Conservation (phyloP, 495 filamentous ascomycete species). For the Hyphodiscus hymeniophilus region DNA sequence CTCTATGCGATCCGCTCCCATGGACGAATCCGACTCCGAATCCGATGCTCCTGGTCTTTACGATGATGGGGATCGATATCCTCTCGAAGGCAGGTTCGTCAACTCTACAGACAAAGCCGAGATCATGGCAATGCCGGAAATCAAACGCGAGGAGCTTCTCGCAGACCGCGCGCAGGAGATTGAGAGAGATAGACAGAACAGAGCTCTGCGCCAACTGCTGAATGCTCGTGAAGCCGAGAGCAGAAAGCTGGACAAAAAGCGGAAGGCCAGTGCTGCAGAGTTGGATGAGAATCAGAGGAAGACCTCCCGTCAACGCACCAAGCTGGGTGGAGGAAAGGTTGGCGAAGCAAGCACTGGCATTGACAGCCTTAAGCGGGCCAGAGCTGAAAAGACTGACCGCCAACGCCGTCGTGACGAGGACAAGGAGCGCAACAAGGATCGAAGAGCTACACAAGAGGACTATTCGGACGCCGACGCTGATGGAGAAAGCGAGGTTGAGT, state of each 20-base stretch:
- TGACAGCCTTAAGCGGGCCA: slow-evolving; percentile 73
- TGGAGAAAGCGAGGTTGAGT: slow-evolving; percentile 73
- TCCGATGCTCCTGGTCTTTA: slow-evolving; percentile 47
- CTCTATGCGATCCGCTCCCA: slow-evolving; percentile 75
- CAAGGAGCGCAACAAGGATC: slow-evolving; percentile 47
- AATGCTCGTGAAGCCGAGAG: slow-evolving; percentile 53
- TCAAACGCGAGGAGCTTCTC: slow-evolving; percentile 81
- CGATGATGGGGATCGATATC: slow-evolving; percentile 62
- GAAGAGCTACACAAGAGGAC: slow-evolving; percentile 36
- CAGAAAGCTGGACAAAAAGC: slow-evolving; percentile 58
- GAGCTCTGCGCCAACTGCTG: slow-evolving; percentile 72
- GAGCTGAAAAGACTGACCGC: slow-evolving; percentile 76
- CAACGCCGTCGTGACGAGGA: slow-evolving; percentile 64
- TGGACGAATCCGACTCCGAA: slow-evolving; percentile 83
- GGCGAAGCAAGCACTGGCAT: slow-evolving; percentile 70
- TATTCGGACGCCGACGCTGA: slow-evolving; percentile 60
- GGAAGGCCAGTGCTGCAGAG: slow-evolving; percentile 68
- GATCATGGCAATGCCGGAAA: slow-evolving; percentile 82
- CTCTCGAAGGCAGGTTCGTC: slow-evolving; percentile 80
- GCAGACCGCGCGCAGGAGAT: slow-evolving; percentile 79
- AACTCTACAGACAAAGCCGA: slow-evolving; percentile 69
- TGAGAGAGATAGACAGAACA: slow-evolving; percentile 72
- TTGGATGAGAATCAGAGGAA: slow-evolving; percentile 65
- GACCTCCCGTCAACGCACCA: slow-evolving; percentile 74
- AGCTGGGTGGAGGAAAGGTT: slow-evolving; percentile 66